These are phyloP conservation scores for Dryas alaskensis DNA, from an alignment of 306 rosid genomes.

Conservation along the genomic window DNA sequence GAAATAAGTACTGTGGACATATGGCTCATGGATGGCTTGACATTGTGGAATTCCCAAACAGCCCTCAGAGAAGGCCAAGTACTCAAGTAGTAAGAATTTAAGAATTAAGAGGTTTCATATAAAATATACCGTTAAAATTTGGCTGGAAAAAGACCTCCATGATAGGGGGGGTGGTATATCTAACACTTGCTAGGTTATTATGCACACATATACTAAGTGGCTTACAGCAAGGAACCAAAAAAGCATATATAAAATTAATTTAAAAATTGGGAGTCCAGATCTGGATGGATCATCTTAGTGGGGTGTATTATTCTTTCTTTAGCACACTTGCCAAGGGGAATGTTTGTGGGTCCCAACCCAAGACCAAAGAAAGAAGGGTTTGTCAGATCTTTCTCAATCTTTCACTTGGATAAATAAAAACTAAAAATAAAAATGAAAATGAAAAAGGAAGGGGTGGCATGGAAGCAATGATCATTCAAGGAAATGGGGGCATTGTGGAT, in stretches of 20 bases:
- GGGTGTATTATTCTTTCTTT: slow-evolving; percentile 48
- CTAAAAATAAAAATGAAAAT: not conserved
- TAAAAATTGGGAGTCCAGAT: slow-evolving; percentile 21
- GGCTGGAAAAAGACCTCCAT: slow-evolving; percentile 25
- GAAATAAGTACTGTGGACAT: no score
- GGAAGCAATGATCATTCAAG: slow-evolving; percentile 43
- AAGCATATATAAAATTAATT: not conserved
- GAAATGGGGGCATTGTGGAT: slow-evolving; percentile 32
- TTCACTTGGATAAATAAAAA: slow-evolving; percentile 22
- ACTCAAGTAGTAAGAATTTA: not conserved
- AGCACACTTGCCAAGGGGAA: slow-evolving; percentile 66
- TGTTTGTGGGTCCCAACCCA: slow-evolving; percentile 46
- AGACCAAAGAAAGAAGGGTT: slow-evolving; percentile 26
- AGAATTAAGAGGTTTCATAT: not conserved
- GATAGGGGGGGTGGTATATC: slow-evolving; percentile 4
- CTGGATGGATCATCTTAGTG: slow-evolving; percentile 44
- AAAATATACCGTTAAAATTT: slow-evolving; percentile 15
- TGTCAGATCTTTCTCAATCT: slow-evolving; percentile 44
- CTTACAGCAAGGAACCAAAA: slow-evolving; percentile 39
- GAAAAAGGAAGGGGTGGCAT: slow-evolving; percentile 23
- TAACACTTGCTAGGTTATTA: slow-evolving; percentile 12
- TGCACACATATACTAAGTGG: slow-evolving; percentile 23
- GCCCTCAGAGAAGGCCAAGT: slow-evolving; percentile 15
- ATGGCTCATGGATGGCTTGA: slow-evolving; percentile 7
- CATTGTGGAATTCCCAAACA: slow-evolving; percentile 7